Percentiles rank a stretch among this genome's conserved stretches.
phyloP scores from a whole-genome alignment of 1,284 basidiomycete genomes.

The Rhizoctonia solani region DNA sequence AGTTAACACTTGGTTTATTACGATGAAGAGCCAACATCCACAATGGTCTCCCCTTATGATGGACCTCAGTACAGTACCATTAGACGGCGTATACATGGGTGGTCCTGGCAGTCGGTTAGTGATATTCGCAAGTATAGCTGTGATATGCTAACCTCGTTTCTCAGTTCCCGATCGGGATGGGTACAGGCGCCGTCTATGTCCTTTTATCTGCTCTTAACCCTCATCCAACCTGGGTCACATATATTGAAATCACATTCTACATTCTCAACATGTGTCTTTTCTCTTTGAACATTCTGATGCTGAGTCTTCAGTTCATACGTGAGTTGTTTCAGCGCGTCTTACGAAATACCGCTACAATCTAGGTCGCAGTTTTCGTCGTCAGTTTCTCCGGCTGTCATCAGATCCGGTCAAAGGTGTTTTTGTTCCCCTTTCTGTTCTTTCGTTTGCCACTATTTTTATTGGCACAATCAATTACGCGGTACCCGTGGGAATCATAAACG shows the following conservation, averaged over 20 bases:
- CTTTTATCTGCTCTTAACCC: slow-evolving; percentile 11
- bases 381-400: slow-evolving; percentile 6
- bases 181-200: slow-evolving; percentile 23
- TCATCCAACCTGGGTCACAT: slow-evolving; percentile 7
- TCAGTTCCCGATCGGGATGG: slow-evolving; percentile 16
- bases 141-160: background rate
- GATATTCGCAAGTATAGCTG: background rate
- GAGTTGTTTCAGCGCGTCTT: background rate
- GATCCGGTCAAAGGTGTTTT: slow-evolving; percentile 37
- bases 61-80: slow-evolving; percentile 11
- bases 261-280: slow-evolving; percentile 33
- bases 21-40: slow-evolving; percentile 17
- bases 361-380: background rate
- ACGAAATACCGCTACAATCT: background rate
- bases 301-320: background rate
- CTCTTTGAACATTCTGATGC: slow-evolving; percentile 23
- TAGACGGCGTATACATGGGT: slow-evolving; percentile 17
- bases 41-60: slow-evolving; percentile 4
- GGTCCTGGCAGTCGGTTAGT: slow-evolving; percentile 16
- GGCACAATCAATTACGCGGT: slow-evolving; percentile 34
- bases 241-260: slow-evolving; percentile 34
- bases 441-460: slow-evolving; percentile 31
- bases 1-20: background rate
- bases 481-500: background rate
- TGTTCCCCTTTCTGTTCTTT: slow-evolving; percentile 31